Evolutionary conservation across 2,329 filamentous ascomycete species (phyloP).

Genomic region (Pseudopyrenochaeta lycopersici): DNA sequence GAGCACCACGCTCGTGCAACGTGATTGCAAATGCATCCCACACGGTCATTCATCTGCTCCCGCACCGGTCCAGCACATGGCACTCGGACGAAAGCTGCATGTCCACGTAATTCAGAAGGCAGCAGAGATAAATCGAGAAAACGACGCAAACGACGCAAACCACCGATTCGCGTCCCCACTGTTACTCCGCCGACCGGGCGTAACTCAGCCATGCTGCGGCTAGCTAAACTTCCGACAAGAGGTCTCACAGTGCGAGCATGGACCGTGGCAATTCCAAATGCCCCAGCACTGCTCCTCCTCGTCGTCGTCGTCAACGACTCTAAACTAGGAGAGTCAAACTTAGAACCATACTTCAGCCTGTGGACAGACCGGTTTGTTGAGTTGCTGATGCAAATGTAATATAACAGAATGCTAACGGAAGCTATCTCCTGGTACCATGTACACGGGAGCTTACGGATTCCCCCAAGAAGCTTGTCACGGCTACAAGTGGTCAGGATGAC

Average conservation of each 20-base stretch:
- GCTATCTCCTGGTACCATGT: constrained; percentile 6
- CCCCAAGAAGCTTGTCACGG: constrained; percentile 8
- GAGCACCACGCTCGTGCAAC: not conserved
- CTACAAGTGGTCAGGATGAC: constrained; percentile 5
- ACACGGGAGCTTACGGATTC: not conserved
- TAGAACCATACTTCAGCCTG: not conserved
- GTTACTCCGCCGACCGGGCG: constrained; percentile 16
- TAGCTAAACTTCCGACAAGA: constrained; percentile 5
- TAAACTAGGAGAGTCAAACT: not conserved
- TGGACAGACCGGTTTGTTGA: not conserved
- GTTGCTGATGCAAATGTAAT: not conserved
- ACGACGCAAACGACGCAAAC: not conserved
- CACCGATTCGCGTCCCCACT: constrained; percentile 10
- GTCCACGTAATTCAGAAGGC: constrained; percentile 4
- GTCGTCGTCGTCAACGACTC: no score
- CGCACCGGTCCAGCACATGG: constrained; percentile 3
- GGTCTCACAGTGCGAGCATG: constrained; percentile 9
- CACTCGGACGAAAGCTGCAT: not conserved
- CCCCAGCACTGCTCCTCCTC: no score
- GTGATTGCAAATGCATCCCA: no score
- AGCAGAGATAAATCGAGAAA: not conserved
- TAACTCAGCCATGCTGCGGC: constrained; percentile 16
- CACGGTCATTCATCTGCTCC: not conserved
- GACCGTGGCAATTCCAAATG: constrained; percentile 3
- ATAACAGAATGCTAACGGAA: not conserved